Conservation (phyloP, 164 flowering plant species). For the Euptelea pleiosperma region DNA sequence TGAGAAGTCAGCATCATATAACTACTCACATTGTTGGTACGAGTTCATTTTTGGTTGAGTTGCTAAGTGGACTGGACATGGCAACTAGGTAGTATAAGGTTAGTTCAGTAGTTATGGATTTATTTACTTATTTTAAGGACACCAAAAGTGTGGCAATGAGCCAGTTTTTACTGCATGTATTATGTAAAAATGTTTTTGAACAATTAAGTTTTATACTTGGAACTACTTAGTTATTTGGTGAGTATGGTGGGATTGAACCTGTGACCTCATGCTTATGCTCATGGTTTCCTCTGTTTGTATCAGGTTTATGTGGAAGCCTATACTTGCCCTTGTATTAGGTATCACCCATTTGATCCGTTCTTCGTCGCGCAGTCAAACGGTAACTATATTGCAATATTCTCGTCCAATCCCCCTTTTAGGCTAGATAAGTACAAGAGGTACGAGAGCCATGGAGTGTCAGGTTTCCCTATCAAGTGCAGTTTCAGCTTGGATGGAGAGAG, state of each 20-base stretch:
- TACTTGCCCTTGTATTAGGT: slow-evolving; percentile 69
- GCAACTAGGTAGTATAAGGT: no score
- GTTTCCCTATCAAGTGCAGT: slow-evolving; percentile 87
- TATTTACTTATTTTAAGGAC: no score
- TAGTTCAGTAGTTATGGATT: no score
- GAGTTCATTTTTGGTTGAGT: no score
- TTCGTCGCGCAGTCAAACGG: slow-evolving; percentile 94
- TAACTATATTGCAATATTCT: slow-evolving; percentile 82
- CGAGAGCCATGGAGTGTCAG: slow-evolving; percentile 85
- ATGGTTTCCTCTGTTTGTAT: slow-evolving; percentile 12
- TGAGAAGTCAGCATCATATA: no score
- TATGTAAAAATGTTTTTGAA: no score
- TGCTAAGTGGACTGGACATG: no score
- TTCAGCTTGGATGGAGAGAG: slow-evolving; percentile 72
- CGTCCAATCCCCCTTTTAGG: slow-evolving; percentile 67
- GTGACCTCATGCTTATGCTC: background rate
- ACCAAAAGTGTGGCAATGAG: no score
- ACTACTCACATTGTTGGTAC: no score
- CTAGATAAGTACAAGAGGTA: slow-evolving; percentile 82
- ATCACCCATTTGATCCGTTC: slow-evolving; percentile 67
- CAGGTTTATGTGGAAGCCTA: slow-evolving; percentile 93
- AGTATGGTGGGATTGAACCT: background rate
- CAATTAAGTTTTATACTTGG: no score
- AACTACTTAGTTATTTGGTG: background rate
- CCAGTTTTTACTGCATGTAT: no score